phyloP scores from a whole-genome alignment of 106 monocot species.

The Iris macrosiphon region DNA sequence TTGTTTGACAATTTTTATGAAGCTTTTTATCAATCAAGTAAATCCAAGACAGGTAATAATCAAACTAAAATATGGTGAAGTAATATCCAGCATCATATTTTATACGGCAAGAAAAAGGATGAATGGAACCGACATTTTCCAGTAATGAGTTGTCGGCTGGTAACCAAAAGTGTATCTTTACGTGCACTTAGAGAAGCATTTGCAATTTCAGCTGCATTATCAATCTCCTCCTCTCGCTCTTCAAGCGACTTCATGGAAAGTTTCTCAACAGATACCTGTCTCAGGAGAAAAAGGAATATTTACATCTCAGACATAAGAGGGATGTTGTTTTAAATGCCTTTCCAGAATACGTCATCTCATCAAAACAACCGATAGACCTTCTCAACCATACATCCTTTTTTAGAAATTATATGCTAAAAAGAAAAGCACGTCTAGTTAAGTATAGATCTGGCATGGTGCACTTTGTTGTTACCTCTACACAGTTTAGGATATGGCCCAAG shows the following conservation, averaged over 20 bases:
- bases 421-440: too few relatives aligned
- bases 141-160: slow-evolving; percentile 77
- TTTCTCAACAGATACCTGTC: slow-evolving; percentile 79
- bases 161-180: slow-evolving; percentile 87
- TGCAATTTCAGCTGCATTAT: slow-evolving; percentile 53
- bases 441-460: too few relatives aligned
- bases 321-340: too few relatives aligned
- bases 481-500: slow-evolving; percentile 41
- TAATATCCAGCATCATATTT: too few relatives aligned
- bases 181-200: slow-evolving; percentile 58
- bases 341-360: too few relatives aligned
- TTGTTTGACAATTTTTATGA: too few relatives aligned
- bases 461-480: slow-evolving; percentile 84
- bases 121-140: slow-evolving; percentile 60
- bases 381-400: too few relatives aligned
- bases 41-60: too few relatives aligned
- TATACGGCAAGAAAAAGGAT: neutral
- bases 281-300: neutral
- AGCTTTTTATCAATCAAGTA: too few relatives aligned
- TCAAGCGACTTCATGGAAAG: slow-evolving; percentile 66
- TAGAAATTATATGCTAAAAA: too few relatives aligned
- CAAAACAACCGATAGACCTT: too few relatives aligned
- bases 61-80: too few relatives aligned
- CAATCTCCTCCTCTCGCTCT: slow-evolving; percentile 79
- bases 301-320: neutral